Evolutionary conservation across 202 grass and related monocot genomes (phyloP).

Genomic region (Carex sylvatica): DNA sequence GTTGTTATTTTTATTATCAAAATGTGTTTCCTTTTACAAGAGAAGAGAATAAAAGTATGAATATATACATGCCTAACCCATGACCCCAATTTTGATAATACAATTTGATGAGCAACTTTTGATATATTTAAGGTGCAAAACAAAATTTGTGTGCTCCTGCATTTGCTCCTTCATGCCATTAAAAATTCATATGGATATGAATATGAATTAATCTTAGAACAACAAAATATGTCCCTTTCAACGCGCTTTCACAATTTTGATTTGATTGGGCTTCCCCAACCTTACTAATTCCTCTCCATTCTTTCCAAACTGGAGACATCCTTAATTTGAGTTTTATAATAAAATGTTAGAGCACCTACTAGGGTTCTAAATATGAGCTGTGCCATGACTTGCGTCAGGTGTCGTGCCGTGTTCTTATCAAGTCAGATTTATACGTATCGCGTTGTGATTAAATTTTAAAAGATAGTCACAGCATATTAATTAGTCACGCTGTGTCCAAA

Average conservation of each 20-base stretch:
- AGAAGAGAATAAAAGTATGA: background rate
- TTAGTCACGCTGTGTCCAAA: no score
- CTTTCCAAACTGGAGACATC: background rate
- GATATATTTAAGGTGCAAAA: background rate
- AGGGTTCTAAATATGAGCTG: no score
- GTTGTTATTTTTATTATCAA: background rate
- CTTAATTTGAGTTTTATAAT: background rate
- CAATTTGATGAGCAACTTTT: slow-evolving; percentile 15
- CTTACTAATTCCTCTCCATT: background rate
- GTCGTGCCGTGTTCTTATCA: no score
- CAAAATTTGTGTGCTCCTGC: background rate
- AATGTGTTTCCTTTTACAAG: background rate
- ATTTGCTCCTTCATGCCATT: background rate
- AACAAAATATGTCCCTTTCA: background rate
- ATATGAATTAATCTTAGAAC: background rate
- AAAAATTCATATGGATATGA: background rate
- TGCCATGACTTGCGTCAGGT: no score
- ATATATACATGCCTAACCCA: background rate
- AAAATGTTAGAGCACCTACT: no score
- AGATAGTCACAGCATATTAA: no score
- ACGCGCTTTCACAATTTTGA: slow-evolving; percentile 9
- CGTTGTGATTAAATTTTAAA: no score
- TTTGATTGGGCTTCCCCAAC: background rate
- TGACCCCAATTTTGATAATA: background rate
- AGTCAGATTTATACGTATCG: no score